Base-by-base conservation (phyloP, 2,329 filamentous ascomycete genomes). In the Neopestalotiopsis rosae region DNA sequence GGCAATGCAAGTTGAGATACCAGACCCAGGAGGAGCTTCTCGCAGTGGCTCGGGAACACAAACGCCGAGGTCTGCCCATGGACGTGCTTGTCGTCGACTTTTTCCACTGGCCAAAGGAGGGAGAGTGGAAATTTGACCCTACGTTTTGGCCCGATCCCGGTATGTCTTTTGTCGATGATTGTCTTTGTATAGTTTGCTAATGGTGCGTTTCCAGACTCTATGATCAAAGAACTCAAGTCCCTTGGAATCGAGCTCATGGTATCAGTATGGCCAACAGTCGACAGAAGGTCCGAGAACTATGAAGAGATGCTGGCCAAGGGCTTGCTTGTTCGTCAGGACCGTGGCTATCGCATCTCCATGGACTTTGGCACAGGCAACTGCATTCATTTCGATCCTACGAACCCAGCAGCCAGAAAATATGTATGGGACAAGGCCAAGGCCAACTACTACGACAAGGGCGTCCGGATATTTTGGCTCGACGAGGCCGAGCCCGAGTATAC, bases 241-340 rank as follows among this genome's bases (percentile, higher is more conserved):
- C 77, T 92, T 69, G 82, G 84, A 0, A 86, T 92, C 61, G 89
- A 92, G 74, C 82, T 91, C 4, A 91, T 92, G 89, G 88, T 92
- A 0, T 91, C 89, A 0, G 86, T 92, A 71, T 92, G 90, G 90
- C 90, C 90, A 0, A 91, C 89, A 0, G 89, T 92, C 1, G 88
- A 91, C 66, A 83, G 82, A 13, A 74, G 77, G 1, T 89, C 86
- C 0, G 86, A 89, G 57, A 91, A 91, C 75, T 91, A 86, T 73
- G 73, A 82, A 0, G 86, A 91, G 70, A 91, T 92, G 88, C 78
- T 90, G 0, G 87, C 89, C 67, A 82, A 83, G 13, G 90, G 90
- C 0, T 82, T 87, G 3, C 83, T 92, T 2, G 88, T 92, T 69
- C 85, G 88, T 0, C 83, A 82, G 12, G 90, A 92, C 69, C 84